A percentile compares a stretch with the other conserved stretches of the same genome.
Conservation (phyloP, 495 filamentous ascomycete genomes). For the Penicillium canariense region DNA sequence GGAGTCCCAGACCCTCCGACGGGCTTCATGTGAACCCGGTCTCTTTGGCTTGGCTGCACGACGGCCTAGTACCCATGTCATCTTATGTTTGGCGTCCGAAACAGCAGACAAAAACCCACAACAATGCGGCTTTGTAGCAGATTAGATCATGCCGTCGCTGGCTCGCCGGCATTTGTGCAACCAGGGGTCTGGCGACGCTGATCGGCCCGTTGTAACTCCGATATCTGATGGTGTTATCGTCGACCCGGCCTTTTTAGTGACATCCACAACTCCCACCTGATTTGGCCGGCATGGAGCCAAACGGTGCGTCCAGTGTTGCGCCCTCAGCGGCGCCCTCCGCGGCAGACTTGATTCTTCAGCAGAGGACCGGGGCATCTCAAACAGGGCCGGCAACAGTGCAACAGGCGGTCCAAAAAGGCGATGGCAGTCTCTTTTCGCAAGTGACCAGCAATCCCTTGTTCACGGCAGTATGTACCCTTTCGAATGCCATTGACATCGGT, state of each 20-base stretch:
- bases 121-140: not conserved
- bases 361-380: slow-evolving; percentile 35
- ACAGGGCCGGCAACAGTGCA: slow-evolving; percentile 27
- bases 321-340: slow-evolving; percentile 39
- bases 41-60: not conserved
- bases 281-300: slow-evolving; percentile 40
- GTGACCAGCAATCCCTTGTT: slow-evolving; percentile 67
- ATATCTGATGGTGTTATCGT: slow-evolving; percentile 20
- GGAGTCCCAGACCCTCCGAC: slow-evolving; percentile 5
- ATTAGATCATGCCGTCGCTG: slow-evolving; percentile 1
- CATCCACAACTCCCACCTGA: slow-evolving; percentile 11
- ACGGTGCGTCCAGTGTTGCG: slow-evolving; percentile 33
- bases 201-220: slow-evolving; percentile 39
- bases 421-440: slow-evolving; percentile 50
- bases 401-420: slow-evolving; percentile 31
- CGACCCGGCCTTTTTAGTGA: slow-evolving; percentile 4
- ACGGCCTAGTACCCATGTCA: not conserved
- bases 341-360: slow-evolving; percentile 40
- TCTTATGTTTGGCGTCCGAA: not conserved
- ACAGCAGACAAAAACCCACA: not conserved
- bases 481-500: not conserved
- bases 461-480: slow-evolving; percentile 52
- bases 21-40: slow-evolving; percentile 11
- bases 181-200: slow-evolving; percentile 2
- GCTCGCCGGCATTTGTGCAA: slow-evolving; percentile 3